A percentile compares a stretch with the other conserved stretches of the same genome.
phyloP scores from a whole-genome alignment of 1,284 basidiomycete genomes.

The Irpex sp. region DNA sequence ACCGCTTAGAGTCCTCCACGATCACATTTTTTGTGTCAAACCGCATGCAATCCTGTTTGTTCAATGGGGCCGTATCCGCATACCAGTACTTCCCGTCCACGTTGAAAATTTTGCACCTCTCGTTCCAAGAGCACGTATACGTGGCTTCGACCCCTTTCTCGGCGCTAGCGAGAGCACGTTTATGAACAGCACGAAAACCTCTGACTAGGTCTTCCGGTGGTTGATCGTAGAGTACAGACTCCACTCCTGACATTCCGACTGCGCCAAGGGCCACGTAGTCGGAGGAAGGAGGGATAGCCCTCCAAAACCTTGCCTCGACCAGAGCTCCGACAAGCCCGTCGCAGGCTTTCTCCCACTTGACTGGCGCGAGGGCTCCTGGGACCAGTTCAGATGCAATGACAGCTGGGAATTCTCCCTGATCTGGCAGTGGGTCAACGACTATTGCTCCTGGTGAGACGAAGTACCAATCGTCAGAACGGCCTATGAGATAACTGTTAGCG shows the following conservation, averaged over 20 bases:
- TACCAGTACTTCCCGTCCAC: not conserved
- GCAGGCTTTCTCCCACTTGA: not conserved
- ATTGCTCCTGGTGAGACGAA: not conserved
- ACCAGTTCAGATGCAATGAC: not conserved
- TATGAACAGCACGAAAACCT: not conserved
- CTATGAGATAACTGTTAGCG: not conserved
- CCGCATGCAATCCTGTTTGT: not conserved
- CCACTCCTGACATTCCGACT: not conserved
- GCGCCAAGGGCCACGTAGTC: not conserved
- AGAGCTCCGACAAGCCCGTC: not conserved
- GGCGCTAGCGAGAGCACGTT: not conserved
- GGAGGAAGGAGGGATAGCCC: not conserved
- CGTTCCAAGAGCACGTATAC: not conserved
- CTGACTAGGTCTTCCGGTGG: not conserved
- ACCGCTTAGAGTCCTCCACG: not conserved
- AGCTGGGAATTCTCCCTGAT: not conserved
- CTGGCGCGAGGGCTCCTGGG: not conserved
- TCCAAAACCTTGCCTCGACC: not conserved
- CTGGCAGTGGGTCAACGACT: not conserved
- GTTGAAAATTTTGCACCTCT: not conserved
- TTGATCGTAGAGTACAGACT: not conserved
- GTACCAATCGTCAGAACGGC: not conserved
- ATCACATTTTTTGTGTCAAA: not conserved
- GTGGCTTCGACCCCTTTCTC: not conserved
- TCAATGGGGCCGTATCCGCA: not conserved